Percentiles rank a stretch among this genome's conserved stretches.
Conservation (phyloP, 352 stramenopile species). For the Pythium insidiosum region DNA sequence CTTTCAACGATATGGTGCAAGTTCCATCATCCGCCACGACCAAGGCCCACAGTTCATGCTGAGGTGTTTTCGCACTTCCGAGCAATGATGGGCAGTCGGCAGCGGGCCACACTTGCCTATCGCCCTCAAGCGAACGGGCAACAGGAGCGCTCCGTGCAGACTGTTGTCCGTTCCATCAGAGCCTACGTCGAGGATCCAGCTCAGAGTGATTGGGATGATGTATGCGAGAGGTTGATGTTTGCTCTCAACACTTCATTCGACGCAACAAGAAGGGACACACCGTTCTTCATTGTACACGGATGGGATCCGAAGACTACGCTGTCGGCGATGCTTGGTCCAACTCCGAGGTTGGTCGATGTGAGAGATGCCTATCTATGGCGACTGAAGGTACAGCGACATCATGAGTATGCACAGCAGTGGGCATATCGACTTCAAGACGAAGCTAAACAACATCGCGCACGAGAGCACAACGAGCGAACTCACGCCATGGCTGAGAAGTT, state of each 20-base stretch:
- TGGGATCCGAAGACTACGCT: constrained; percentile 10
- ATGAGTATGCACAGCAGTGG: neutral
- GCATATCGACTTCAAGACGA: neutral
- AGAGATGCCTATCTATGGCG: neutral
- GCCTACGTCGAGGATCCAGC: neutral
- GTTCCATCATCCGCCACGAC: constrained; percentile 9
- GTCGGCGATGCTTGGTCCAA: constrained; percentile 2
- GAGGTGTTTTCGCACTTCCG: constrained; percentile 11
- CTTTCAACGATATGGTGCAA: constrained; percentile 13
- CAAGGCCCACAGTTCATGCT: constrained; percentile 11
- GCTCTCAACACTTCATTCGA: constrained; percentile 10
- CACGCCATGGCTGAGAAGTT: neutral
- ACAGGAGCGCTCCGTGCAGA: constrained; percentile 12
- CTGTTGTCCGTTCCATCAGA: constrained; percentile 1
- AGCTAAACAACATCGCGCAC: neutral
- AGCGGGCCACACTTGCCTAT: constrained; percentile 2
- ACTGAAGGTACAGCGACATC: neutral
- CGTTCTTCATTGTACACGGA: constrained; percentile 13
- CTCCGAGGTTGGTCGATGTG: neutral
- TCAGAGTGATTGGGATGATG: constrained; percentile 14
- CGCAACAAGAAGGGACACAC: neutral
- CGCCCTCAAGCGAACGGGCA: constrained; percentile 6
- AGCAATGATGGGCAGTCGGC: constrained; percentile 4
- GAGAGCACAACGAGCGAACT: neutral
- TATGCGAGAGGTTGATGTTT: constrained; percentile 11